These are phyloP conservation scores for Cyberlindnera euphorbiiphila DNA, from an alignment of 805 yeast genomes.

Conservation along the genomic window DNA sequence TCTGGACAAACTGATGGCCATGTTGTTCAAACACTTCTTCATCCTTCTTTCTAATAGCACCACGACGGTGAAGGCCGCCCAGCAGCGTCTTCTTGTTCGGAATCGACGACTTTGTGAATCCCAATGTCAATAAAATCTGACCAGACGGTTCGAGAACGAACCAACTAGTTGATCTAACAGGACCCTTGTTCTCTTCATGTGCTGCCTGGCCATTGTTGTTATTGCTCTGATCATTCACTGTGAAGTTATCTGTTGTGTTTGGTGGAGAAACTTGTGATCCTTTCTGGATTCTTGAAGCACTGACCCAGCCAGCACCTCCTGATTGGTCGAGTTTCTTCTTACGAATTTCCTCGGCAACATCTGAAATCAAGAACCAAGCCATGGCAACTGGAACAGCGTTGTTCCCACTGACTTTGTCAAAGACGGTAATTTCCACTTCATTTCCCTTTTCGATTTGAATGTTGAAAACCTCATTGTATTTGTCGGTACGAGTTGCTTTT, in stretches of 20 bases:
- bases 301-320: conserved; percentile 83
- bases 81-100: conserved; percentile 42
- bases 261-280: conserved; percentile 17
- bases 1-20: conserved; percentile 96
- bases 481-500: conserved; percentile 67
- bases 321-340: conserved; percentile 80
- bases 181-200: conserved; percentile 18
- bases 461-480: conserved; percentile 79
- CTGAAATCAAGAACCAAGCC: conserved; percentile 86
- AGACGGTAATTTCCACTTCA: conserved; percentile 84
- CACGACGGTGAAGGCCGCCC: conserved; percentile 87
- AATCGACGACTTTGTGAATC: conserved; percentile 67
- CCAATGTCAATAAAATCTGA: conserved; percentile 71
- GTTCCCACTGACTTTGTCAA: conserved; percentile 63
- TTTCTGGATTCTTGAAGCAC: conserved; percentile 55
- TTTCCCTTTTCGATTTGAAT: conserved; percentile 86
- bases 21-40: conserved; percentile 87
- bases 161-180: conserved; percentile 69
- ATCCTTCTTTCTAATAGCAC: conserved; percentile 93
- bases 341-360: conserved; percentile 91
- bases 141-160: conserved; percentile 93
- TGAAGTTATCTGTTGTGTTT: conserved; percentile 26
- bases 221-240: conserved; percentile 16
- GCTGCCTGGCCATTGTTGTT: conserved; percentile 1
- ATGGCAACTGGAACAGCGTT: conserved; percentile 82